phyloP scores from a whole-genome alignment of 768 basidiomycete genomes.

The Hypholoma sublateritium region DNA sequence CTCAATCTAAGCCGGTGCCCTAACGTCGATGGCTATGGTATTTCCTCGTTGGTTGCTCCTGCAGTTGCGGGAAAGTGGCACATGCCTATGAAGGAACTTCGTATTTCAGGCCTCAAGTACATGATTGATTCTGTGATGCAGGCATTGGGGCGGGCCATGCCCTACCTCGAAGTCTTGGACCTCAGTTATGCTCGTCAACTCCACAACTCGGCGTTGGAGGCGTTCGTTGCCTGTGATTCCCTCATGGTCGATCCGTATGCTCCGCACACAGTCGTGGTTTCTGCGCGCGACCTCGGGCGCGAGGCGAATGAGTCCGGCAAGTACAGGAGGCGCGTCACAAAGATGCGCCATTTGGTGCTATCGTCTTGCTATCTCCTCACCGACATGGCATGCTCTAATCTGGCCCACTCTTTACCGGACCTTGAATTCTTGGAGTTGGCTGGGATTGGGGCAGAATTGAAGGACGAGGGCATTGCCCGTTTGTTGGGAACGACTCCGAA shows the following conservation, averaged over 20 bases:
- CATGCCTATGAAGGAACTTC: slow-evolving; percentile 60
- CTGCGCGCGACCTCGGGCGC: slow-evolving; percentile 65
- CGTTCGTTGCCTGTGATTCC: slow-evolving; percentile 59
- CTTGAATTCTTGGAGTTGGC: slow-evolving; percentile 82
- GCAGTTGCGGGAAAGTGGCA: slow-evolving; percentile 45
- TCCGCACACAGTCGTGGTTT: slow-evolving; percentile 48
- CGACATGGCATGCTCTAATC: slow-evolving; percentile 70
- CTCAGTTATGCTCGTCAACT: slow-evolving; percentile 70
- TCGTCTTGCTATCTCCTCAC: slow-evolving; percentile 73
- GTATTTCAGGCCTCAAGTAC: slow-evolving; percentile 66
- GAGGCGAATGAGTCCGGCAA: slow-evolving; percentile 46
- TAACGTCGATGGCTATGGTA: slow-evolving; percentile 65
- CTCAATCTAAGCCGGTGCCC: slow-evolving; percentile 74
- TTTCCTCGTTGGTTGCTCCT: slow-evolving; percentile 46
- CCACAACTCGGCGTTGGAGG: slow-evolving; percentile 75
- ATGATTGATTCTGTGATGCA: slow-evolving; percentile 61
- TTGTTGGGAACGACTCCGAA: slow-evolving; percentile 68
- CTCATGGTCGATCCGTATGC: slow-evolving; percentile 32
- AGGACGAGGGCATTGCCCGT: slow-evolving; percentile 70
- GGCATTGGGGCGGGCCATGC: slow-evolving; percentile 66
- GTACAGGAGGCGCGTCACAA: slow-evolving; percentile 61
- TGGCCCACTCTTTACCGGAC: slow-evolving; percentile 67
- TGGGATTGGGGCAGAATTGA: slow-evolving; percentile 66
- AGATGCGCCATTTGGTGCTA: slow-evolving; percentile 70
- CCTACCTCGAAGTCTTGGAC: slow-evolving; percentile 77